Conservation (phyloP, 2,329 filamentous ascomycete genomes). For the Cladosporium phlei region DNA sequence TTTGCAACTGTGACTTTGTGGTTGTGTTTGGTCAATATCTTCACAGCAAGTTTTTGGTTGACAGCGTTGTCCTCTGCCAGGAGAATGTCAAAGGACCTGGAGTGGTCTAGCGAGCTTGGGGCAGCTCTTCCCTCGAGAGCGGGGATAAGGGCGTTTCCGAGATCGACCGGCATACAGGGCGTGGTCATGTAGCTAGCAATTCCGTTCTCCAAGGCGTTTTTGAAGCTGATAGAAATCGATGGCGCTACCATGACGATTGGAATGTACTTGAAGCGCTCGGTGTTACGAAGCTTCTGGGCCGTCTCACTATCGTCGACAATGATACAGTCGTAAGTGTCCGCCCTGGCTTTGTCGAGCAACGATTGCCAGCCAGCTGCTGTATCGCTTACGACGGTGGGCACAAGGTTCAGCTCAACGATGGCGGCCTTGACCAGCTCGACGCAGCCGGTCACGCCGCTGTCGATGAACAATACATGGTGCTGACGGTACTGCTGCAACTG, state of each 20-base stretch:
- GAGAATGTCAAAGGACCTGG: constrained; percentile 90
- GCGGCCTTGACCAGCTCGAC: constrained; percentile 72
- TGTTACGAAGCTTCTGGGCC: constrained; percentile 74
- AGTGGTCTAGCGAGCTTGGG: constrained; percentile 86
- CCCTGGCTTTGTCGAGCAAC: constrained; percentile 45
- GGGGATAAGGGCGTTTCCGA: constrained; percentile 93
- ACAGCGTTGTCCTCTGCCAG: constrained; percentile 96
- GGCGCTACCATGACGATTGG: constrained; percentile 90
- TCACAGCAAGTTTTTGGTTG: constrained; percentile 91
- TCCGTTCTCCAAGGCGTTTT: constrained; percentile 87
- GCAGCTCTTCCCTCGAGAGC: constrained; percentile 90
- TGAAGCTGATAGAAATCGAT: constrained; percentile 82
- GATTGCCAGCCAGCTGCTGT: constrained; percentile 52
- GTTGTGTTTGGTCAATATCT: constrained; percentile 96
- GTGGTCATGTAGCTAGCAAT: constrained; percentile 99
- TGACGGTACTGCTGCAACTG: constrained; percentile 86
- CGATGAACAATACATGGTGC: constrained; percentile 89
- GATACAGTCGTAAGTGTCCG: constrained; percentile 88
- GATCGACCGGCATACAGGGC: constrained; percentile 85
- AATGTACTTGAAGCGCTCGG: constrained; percentile 96
- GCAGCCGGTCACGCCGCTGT: constrained; percentile 77
- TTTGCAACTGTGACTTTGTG: constrained; percentile 88
- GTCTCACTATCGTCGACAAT: constrained; percentile 92
- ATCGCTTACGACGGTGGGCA: constrained; percentile 77
- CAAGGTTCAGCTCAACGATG: constrained; percentile 71